Conservation (phyloP, 2,329 filamentous ascomycete species). For the Meredithiella fracta region DNA sequence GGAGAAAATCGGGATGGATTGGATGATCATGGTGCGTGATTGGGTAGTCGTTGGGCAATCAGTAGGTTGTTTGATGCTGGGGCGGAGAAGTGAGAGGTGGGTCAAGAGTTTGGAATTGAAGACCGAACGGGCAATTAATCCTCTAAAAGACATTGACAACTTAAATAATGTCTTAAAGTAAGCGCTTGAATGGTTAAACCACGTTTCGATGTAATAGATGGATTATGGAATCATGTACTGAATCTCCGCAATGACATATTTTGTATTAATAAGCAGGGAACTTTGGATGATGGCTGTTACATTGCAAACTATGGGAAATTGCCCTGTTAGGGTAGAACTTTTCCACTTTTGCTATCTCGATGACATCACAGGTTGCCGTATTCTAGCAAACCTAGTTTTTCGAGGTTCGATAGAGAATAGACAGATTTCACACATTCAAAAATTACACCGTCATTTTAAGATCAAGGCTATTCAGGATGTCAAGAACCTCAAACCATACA, state of each 20-base stretch:
- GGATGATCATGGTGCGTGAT: conserved; percentile 58
- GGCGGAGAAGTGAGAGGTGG: neutral
- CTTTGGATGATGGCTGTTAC: neutral
- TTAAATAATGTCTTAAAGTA: neutral
- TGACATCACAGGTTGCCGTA: neutral
- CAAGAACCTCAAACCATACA: too few species aligned
- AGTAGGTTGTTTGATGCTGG: neutral
- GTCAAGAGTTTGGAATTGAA: neutral
- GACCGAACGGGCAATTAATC: neutral
- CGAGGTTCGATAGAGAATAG: neutral
- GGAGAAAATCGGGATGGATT: conserved; percentile 80
- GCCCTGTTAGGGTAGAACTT: neutral
- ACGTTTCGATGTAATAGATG: neutral
- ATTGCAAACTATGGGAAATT: neutral
- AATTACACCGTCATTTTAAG: too few species aligned
- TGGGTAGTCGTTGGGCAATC: conserved; percentile 1
- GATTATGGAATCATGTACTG: neutral
- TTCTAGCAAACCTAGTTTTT: neutral
- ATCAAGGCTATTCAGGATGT: too few species aligned
- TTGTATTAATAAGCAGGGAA: neutral
- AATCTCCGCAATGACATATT: neutral
- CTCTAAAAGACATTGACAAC: neutral
- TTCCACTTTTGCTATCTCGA: neutral
- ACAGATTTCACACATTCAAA: neutral
- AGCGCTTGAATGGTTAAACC: neutral